Conservation (phyloP, 805 yeast genomes). For the Ogataea glucozyma region DNA sequence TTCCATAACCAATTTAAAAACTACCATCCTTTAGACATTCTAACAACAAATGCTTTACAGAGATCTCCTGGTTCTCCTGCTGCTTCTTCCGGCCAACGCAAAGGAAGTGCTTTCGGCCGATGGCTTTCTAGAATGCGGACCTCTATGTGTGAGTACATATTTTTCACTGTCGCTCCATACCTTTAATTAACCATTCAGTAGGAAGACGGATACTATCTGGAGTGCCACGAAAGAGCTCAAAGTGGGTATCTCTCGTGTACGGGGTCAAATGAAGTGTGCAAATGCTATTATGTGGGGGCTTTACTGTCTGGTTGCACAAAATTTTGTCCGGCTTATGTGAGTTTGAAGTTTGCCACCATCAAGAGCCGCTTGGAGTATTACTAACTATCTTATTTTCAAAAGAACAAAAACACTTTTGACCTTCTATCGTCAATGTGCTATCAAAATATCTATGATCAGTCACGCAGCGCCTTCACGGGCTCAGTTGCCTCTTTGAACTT, state of each 20-base stretch:
- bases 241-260: slow-evolving; percentile 23
- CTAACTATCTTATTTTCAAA: not conserved
- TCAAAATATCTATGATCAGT: slow-evolving; percentile 20
- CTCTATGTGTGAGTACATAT: slow-evolving; percentile 23
- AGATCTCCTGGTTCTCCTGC: slow-evolving; percentile 1
- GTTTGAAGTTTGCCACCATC: not conserved
- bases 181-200: slow-evolving; percentile 7
- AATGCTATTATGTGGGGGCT: slow-evolving; percentile 31
- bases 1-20: too few relatives aligned
- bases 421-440: slow-evolving; percentile 22
- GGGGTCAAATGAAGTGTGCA: slow-evolving; percentile 26
- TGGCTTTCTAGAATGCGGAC: slow-evolving; percentile 25
- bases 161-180: not conserved
- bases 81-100: slow-evolving; percentile 7
- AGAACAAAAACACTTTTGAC: slow-evolving; percentile 27
- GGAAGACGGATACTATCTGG: slow-evolving; percentile 27
- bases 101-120: slow-evolving; percentile 17
- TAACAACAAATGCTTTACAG: not conserved
- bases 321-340: slow-evolving; percentile 28
- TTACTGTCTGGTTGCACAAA: slow-evolving; percentile 25
- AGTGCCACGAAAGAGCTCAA: slow-evolving; percentile 27
- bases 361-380: not conserved
- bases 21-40: too few relatives aligned
- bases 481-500: slow-evolving; percentile 4
- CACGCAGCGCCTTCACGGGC: slow-evolving; percentile 11